Percentiles rank a stretch among this genome's conserved stretches.
phyloP scores from a whole-genome alignment of 2,329 filamentous ascomycete genomes.

The Trichoderma atrobrunneum region DNA sequence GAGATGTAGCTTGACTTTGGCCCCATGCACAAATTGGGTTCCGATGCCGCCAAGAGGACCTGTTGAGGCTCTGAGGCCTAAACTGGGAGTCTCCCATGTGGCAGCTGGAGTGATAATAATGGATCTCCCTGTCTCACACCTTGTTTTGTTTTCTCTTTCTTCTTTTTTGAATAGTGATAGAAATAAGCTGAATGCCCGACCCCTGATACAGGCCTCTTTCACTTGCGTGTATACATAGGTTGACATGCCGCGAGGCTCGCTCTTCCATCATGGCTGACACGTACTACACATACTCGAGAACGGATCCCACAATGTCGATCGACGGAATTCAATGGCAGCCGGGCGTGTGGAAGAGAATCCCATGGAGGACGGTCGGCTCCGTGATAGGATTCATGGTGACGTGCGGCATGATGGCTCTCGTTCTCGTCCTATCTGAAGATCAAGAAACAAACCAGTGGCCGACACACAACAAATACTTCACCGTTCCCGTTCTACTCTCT shows the following conservation, averaged over 20 bases:
- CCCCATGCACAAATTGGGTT: background rate
- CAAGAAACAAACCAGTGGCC: constrained; percentile 10
- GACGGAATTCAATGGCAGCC: constrained; percentile 12
- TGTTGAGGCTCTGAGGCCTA: background rate
- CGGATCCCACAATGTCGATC: background rate
- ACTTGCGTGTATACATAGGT: background rate
- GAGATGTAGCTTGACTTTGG: background rate
- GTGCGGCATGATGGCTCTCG: constrained; percentile 2
- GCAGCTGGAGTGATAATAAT: background rate
- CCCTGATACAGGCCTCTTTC: background rate
- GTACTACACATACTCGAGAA: background rate
- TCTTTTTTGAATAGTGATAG: background rate
- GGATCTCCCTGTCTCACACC: background rate
- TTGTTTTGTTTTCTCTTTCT: background rate
- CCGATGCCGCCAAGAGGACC: background rate
- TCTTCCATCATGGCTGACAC: background rate
- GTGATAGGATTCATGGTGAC: background rate
- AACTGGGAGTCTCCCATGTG: background rate
- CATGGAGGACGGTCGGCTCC: background rate
- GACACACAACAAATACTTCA: background rate
- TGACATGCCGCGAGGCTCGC: background rate
- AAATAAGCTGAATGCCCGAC: background rate
- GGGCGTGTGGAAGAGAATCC: background rate
- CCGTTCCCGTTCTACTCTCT: constrained; percentile 10
- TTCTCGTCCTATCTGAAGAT: constrained; percentile 1